These are phyloP conservation scores for Kwoniella dejecticola DNA, from an alignment of 768 basidiomycete genomes.

Conservation along the genomic window DNA sequence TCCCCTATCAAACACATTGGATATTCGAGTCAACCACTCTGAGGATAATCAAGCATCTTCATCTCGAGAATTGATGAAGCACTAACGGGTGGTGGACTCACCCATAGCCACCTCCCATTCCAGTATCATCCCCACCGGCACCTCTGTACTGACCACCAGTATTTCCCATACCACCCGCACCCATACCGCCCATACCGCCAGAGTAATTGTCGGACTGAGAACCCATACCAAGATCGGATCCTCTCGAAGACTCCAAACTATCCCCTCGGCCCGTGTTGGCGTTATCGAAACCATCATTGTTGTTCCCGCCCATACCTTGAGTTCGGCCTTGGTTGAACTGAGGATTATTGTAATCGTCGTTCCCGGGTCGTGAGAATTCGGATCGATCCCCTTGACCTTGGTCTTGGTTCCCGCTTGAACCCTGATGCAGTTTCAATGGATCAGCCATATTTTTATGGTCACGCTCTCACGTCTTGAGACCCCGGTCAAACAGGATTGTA, in stretches of 20 bases:
- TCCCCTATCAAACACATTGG: not conserved
- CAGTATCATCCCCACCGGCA: not conserved
- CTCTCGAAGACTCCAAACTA: conserved; percentile 6
- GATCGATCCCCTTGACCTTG: not conserved
- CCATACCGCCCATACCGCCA: too few relatives aligned
- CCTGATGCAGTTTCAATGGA: too few relatives aligned
- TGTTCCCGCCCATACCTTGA: conserved; percentile 2
- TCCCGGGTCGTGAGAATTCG: not conserved
- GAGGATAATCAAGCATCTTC: not conserved
- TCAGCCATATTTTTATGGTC: too few relatives aligned
- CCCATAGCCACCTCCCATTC: conserved; percentile 10
- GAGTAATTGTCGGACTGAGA: not conserved
- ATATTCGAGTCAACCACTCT: not conserved
- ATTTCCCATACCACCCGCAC: not conserved
- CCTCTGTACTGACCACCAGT: conserved; percentile 4
- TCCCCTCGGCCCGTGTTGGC: not conserved
- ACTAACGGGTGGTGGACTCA: too few relatives aligned
- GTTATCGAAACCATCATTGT: not conserved
- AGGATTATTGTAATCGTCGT: conserved; percentile 11
- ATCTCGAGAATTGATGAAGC: too few relatives aligned
- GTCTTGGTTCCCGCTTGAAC: not conserved
- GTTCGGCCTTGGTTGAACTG: too few relatives aligned
- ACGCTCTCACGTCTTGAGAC: too few relatives aligned
- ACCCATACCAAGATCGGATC: conserved; percentile 8
- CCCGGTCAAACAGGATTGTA: too few relatives aligned